Conservation (phyloP, 345 rosid genomes). For the Heritiera littoralis region DNA sequence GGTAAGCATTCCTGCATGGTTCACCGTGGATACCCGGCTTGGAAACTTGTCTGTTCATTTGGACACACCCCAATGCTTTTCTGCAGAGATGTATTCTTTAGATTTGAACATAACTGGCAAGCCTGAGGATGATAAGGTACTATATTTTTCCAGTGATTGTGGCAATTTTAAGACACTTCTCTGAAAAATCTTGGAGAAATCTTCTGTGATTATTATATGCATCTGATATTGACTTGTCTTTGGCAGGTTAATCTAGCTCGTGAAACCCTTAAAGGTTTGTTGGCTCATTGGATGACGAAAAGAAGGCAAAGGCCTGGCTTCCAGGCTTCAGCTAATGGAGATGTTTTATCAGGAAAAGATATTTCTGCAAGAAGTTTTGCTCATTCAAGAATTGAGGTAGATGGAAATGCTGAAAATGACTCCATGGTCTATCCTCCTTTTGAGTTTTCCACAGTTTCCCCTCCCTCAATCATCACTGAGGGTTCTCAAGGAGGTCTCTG, state of each 20-base stretch:
- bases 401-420: conserved; percentile 70
- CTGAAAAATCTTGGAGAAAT: not conserved
- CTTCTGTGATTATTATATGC: conserved; percentile 4
- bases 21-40: conserved; percentile 88
- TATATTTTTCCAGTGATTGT: not conserved
- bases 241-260: conserved; percentile 92
- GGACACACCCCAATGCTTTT: conserved; percentile 98
- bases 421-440: conserved; percentile 88
- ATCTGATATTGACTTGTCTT: not conserved
- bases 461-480: conserved; percentile 94
- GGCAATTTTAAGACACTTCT: not conserved
- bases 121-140: conserved; percentile 98
- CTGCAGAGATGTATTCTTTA: conserved; percentile 97
- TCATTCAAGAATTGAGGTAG: conserved; percentile 71
- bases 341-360: conserved; percentile 66
- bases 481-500: conserved; percentile 98
- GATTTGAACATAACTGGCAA: conserved; percentile 90
- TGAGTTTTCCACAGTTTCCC: conserved; percentile 72
- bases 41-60: conserved; percentile 94
- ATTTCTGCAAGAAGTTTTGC: conserved; percentile 47
- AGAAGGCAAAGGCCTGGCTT: conserved; percentile 74
- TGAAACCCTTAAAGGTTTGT: conserved; percentile 93
- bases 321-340: conserved; percentile 74
- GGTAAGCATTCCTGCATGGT: conserved; percentile 99
- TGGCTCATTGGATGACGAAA: conserved; percentile 86